phyloP scores from a whole-genome alignment of 1,284 basidiomycete species.

The Coniophora puteana region DNA sequence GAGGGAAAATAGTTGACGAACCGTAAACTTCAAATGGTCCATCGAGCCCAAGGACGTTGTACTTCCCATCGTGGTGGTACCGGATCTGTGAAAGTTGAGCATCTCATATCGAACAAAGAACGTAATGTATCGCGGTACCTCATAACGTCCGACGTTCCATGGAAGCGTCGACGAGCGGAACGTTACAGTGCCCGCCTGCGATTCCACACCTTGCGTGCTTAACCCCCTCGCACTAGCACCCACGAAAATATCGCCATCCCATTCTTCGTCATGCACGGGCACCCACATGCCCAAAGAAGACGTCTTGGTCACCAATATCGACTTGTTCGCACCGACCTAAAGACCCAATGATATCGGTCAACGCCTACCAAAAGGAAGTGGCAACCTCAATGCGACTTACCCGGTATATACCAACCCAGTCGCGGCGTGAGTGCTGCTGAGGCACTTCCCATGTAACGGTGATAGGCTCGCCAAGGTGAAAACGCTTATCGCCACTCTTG shows the following conservation, averaged over 20 bases:
- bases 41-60: conserved; percentile 88
- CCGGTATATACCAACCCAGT: conserved; percentile 96
- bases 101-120: background rate
- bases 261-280: conserved; percentile 88
- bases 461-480: conserved; percentile 91
- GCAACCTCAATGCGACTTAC: conserved; percentile 39
- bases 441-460: conserved; percentile 87
- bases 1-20: conserved; percentile 32
- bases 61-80: conserved; percentile 92
- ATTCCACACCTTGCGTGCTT: conserved; percentile 34
- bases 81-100: conserved; percentile 45
- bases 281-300: conserved; percentile 90
- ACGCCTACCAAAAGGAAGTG: conserved; percentile 6
- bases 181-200: conserved; percentile 64
- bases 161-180: conserved; percentile 81
- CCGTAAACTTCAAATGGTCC: conserved; percentile 88
- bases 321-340: conserved; percentile 84
- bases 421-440: conserved; percentile 82
- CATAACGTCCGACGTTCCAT: conserved; percentile 86
- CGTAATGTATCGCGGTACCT: conserved; percentile 54
- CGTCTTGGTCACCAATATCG: conserved; percentile 80
- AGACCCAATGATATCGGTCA: conserved; percentile 9
- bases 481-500: conserved; percentile 48
- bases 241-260: conserved; percentile 82
- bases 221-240: conserved; percentile 39